A percentile compares a stretch with the other conserved stretches of the same genome.
These are phyloP conservation scores for Neurospora pannonica DNA, from an alignment of 495 filamentous ascomycete genomes.

Conservation along the genomic window DNA sequence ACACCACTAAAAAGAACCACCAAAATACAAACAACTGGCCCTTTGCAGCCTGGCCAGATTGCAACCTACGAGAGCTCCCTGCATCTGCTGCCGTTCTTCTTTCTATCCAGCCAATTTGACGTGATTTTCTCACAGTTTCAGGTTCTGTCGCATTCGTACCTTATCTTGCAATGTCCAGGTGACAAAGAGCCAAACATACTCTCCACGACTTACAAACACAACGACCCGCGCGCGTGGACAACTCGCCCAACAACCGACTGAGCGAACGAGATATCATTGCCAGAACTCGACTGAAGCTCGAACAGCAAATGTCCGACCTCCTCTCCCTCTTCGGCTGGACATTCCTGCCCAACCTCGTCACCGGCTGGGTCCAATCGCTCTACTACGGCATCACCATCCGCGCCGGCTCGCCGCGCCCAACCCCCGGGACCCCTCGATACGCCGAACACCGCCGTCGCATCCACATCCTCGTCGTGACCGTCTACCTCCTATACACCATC, in stretches of 20 bases:
- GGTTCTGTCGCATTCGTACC: background rate
- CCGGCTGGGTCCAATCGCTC: conserved; percentile 65
- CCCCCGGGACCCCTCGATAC: conserved; percentile 59
- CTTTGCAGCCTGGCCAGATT: background rate
- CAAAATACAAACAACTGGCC: background rate
- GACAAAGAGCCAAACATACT: background rate
- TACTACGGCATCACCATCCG: conserved; percentile 89
- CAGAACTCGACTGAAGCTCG: too few relatives aligned
- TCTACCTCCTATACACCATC: conserved; percentile 86
- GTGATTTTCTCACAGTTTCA: background rate
- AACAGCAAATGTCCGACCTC: conserved; percentile 28
- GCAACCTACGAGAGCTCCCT: background rate
- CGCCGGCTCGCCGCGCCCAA: conserved; percentile 75
- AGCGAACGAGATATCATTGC: background rate
- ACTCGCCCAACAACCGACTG: background rate
- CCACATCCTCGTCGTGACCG: conserved; percentile 67
- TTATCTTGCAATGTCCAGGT: background rate
- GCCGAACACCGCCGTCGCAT: conserved; percentile 67
- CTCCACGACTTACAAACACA: background rate
- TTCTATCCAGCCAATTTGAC: background rate
- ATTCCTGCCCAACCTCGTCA: conserved; percentile 70
- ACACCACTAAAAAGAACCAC: background rate
- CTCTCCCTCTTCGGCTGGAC: conserved; percentile 74
- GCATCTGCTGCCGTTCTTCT: background rate
- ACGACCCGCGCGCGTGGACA: background rate